Evolutionary conservation across 345 rosid species (phyloP).

Genomic region (Dipteronia dyeriana): DNA sequence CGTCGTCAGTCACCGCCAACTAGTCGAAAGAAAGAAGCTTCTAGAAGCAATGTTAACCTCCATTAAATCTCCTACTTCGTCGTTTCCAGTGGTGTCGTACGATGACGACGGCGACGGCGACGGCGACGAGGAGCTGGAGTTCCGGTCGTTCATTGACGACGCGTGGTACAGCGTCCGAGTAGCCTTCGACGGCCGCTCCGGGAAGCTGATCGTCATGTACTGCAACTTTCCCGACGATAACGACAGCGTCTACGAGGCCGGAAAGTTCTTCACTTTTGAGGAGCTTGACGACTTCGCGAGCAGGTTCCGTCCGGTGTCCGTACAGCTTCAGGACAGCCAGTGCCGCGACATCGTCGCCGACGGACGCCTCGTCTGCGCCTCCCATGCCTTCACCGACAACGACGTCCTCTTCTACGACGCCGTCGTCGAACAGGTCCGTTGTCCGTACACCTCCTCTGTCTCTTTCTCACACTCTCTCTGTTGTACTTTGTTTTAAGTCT

Average conservation of each 20-base stretch:
- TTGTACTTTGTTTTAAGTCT: too few relatives aligned
- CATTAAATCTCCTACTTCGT: too few relatives aligned
- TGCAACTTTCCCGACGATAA: conserved; percentile 18
- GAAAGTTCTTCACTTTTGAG: conserved; percentile 12
- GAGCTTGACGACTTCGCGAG: conserved; percentile 27
- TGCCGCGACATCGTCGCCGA: conserved; percentile 27
- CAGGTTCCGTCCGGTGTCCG: conserved; percentile 41
- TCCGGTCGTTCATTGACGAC: conserved; percentile 29
- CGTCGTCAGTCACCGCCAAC: too few relatives aligned
- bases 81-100: too few relatives aligned
- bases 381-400: conserved; percentile 22
- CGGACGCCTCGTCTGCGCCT: conserved; percentile 40
- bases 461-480: too few relatives aligned
- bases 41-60: too few relatives aligned
- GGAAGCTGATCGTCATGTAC: conserved; percentile 32
- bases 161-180: conserved; percentile 47
- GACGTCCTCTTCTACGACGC: conserved; percentile 51
- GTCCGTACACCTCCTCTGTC: too few relatives aligned
- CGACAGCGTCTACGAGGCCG: conserved; percentile 24
- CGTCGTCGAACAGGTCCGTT: conserved; percentile 35
- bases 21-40: too few relatives aligned
- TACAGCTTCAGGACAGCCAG: conserved; percentile 48
- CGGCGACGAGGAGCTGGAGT: conserved; percentile 27
- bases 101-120: neutral
- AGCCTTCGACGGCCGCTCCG: conserved; percentile 13